A percentile compares a stretch with the other conserved stretches of the same genome.
phyloP scores from a whole-genome alignment of 345 rosid genomes.

The Litchi chinensis region DNA sequence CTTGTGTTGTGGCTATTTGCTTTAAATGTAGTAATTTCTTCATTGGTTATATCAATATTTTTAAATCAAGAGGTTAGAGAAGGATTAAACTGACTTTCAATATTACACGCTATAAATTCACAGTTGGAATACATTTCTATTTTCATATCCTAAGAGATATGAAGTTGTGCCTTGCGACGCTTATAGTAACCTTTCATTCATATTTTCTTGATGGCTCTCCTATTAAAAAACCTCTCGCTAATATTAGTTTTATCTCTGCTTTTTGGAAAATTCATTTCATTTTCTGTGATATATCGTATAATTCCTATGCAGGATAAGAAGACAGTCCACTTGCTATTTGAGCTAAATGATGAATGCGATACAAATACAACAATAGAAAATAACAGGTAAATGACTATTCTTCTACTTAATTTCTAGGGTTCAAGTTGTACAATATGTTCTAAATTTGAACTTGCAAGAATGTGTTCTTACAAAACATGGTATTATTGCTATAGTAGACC shows the following conservation, averaged over 20 bases:
- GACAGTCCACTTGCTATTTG: constrained; percentile 44
- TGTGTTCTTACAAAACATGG: too few species aligned
- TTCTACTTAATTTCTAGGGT: too few species aligned
- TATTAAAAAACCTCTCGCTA: background rate
- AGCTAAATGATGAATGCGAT: constrained; percentile 37
- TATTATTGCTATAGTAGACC: too few species aligned
- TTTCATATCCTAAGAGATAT: too few species aligned
- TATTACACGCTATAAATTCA: constrained; percentile 7
- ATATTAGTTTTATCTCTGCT: background rate
- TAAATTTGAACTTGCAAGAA: too few species aligned
- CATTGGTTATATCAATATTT: background rate
- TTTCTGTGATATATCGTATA: constrained; percentile 12
- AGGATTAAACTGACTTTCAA: constrained; percentile 17
- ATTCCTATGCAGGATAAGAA: constrained; percentile 53
- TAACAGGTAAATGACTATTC: too few species aligned
- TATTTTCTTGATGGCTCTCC: too few species aligned
- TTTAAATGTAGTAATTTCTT: background rate
- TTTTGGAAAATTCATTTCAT: constrained; percentile 14
- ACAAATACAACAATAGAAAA: too few species aligned
- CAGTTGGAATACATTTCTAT: too few species aligned
- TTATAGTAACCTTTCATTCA: too few species aligned
- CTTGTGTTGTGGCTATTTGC: background rate
- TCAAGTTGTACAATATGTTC: too few species aligned
- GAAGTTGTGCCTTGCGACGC: too few species aligned
- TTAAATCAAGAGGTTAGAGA: constrained; percentile 63